phyloP scores from a whole-genome alignment of 2,329 filamentous ascomycete species.

The Aspergillus pseudoviridinutans region DNA sequence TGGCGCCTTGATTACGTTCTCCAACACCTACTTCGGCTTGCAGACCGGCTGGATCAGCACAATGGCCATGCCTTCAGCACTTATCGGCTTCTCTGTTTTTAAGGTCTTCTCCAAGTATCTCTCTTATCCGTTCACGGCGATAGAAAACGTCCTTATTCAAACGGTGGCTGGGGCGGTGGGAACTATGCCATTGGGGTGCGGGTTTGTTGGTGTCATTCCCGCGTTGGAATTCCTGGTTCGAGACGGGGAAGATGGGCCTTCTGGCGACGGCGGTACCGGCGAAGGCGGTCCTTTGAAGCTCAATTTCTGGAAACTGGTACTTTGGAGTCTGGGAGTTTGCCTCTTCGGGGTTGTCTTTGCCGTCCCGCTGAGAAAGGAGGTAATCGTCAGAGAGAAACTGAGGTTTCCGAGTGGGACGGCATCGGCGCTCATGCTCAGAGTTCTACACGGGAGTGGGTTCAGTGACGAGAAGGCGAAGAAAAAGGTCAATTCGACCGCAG shows the following conservation, averaged over 20 bases:
- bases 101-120: conserved; percentile 70
- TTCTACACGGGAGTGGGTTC: conserved; percentile 66
- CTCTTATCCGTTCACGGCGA: conserved; percentile 78
- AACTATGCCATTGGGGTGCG: conserved; percentile 93
- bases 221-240: conserved; percentile 83
- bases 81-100: conserved; percentile 95
- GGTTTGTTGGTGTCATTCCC: conserved; percentile 91
- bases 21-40: conserved; percentile 98
- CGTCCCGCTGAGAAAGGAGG: conserved; percentile 82
- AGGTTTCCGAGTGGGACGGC: conserved; percentile 95
- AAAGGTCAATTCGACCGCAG: conserved; percentile 9
- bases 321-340: conserved; percentile 90
- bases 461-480: conserved; percentile 40
- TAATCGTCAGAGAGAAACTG: conserved; percentile 86
- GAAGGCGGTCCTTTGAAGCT: conserved; percentile 76
- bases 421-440: conserved; percentile 86
- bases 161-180: conserved; percentile 93
- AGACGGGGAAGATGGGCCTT: conserved; percentile 71
- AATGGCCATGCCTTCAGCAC: conserved; percentile 94
- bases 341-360: conserved; percentile 98
- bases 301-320: conserved; percentile 69
- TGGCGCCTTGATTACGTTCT: conserved; percentile 88
- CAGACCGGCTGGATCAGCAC: conserved; percentile 81
- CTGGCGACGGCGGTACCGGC: conserved; percentile 65
- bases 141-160: conserved; percentile 96